Conservation (phyloP, 1,284 basidiomycete species). For the Irpex sp. region DNA sequence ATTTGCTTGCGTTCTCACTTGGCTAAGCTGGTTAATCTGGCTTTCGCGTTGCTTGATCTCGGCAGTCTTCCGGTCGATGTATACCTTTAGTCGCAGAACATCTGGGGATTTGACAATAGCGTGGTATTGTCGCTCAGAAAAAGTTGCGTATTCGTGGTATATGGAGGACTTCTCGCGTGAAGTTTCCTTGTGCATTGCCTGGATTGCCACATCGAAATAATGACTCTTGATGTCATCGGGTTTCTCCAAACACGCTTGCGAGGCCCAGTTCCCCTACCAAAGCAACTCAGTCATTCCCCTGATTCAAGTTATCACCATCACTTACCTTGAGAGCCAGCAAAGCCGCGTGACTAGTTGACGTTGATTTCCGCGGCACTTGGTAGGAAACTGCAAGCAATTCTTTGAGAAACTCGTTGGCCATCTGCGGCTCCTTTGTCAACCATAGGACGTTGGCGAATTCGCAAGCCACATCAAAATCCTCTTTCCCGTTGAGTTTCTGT, state of each 20-base stretch:
- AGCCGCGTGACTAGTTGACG: neutral
- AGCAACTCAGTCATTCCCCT: neutral
- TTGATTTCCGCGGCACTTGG: neutral
- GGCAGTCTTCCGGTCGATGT: constrained; percentile 68
- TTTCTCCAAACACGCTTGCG: constrained; percentile 82
- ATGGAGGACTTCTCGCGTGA: constrained; percentile 36
- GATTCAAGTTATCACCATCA: neutral
- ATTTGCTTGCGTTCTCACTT: constrained; percentile 8
- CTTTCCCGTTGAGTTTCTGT: constrained; percentile 51
- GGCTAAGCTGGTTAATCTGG: constrained; percentile 22
- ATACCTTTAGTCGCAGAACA: constrained; percentile 64
- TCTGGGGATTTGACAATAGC: constrained; percentile 71
- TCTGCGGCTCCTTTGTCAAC: constrained; percentile 80
- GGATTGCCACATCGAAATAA: constrained; percentile 69
- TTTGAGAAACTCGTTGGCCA: constrained; percentile 77
- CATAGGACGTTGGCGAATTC: constrained; percentile 92
- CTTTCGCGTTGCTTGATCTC: constrained; percentile 47
- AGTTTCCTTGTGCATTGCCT: constrained; percentile 10
- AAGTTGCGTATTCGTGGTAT: constrained; percentile 81
- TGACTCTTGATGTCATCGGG: constrained; percentile 69
- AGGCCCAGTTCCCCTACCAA: constrained; percentile 84
- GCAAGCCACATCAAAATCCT: constrained; percentile 57
- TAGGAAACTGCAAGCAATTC: constrained; percentile 34
- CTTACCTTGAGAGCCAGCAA: neutral
- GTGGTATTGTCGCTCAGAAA: constrained; percentile 86